Conservation (phyloP, 2,329 filamentous ascomycete species). For the Pseudogymnoascus sp. region DNA sequence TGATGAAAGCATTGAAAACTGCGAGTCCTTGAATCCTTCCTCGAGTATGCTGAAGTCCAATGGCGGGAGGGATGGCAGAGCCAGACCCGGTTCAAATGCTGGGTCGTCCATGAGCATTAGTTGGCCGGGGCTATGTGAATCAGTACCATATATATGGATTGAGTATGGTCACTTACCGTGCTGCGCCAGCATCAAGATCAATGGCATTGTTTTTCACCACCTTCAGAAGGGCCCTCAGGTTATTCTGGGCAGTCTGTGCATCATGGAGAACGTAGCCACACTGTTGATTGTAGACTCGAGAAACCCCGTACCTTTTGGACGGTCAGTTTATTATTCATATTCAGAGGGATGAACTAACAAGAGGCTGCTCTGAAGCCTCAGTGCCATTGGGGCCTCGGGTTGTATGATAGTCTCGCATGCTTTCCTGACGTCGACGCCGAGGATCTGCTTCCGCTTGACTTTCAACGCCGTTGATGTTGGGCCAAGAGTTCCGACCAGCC, state of each 20-base stretch:
- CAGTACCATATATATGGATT: background rate
- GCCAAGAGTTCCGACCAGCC: conserved; percentile 87
- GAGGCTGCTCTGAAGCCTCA: conserved; percentile 82
- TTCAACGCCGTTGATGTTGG: conserved; percentile 61
- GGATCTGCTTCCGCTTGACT: conserved; percentile 77
- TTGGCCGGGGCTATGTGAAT: conserved; percentile 56
- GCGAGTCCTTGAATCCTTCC: conserved; percentile 23
- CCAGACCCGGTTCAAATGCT: conserved; percentile 61
- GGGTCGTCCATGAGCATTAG: conserved; percentile 78
- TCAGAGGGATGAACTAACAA: conserved; percentile 43
- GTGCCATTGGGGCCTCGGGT: conserved; percentile 76
- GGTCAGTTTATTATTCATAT: conserved; percentile 9
- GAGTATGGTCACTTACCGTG: conserved; percentile 47
- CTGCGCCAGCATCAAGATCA: conserved; percentile 63
- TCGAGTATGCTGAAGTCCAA: conserved; percentile 41
- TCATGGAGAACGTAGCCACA: conserved; percentile 79
- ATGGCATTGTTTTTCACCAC: conserved; percentile 50
- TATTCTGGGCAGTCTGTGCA: conserved; percentile 63
- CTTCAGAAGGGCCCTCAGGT: conserved; percentile 61
- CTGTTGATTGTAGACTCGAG: conserved; percentile 79
- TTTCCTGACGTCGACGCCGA: conserved; percentile 76
- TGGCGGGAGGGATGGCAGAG: conserved; percentile 48
- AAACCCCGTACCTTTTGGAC: conserved; percentile 58
- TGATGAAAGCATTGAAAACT: conserved; percentile 25
- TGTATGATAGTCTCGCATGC: conserved; percentile 84